Evolutionary conservation across 208 protist species (phyloP).

Genomic region (Leishmania arabica): DNA sequence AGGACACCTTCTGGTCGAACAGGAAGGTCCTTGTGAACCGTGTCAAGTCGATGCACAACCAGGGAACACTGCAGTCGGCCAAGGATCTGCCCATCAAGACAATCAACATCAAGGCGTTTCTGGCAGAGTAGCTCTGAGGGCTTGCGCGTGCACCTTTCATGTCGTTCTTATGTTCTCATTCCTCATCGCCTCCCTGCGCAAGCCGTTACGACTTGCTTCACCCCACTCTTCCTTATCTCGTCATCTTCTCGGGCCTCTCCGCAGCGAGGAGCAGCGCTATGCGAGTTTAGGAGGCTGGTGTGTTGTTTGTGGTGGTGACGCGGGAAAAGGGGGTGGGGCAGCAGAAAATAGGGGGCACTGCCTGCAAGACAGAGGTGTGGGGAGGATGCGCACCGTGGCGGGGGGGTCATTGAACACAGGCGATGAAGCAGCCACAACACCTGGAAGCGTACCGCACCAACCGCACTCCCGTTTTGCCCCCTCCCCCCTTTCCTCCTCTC

Average conservation of each 20-base stretch:
- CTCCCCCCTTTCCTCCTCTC: no score
- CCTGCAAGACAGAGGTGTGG: background rate
- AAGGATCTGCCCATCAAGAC: slow-evolving; percentile 87
- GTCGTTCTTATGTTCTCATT: background rate
- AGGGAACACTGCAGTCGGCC: slow-evolving; percentile 69
- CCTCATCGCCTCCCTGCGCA: background rate
- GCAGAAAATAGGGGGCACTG: background rate
- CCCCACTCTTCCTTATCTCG: background rate
- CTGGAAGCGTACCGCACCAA: background rate
- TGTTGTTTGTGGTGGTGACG: background rate
- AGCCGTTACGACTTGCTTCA: background rate
- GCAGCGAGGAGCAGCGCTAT: background rate
- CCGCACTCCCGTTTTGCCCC: background rate
- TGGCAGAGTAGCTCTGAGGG: slow-evolving; percentile 42
- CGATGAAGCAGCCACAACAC: background rate
- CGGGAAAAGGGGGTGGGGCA: background rate
- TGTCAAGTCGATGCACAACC: slow-evolving; percentile 91
- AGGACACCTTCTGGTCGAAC: slow-evolving; percentile 92
- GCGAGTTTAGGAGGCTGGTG: background rate
- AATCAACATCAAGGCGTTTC: slow-evolving; percentile 88
- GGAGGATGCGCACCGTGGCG: background rate
- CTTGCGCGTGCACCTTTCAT: background rate
- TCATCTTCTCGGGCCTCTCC: background rate
- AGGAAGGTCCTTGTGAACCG: slow-evolving; percentile 91
- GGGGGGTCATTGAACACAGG: background rate